phyloP scores from a whole-genome alignment of 441 rosid genomes.

The Pelargonium myrrhifolium region DNA sequence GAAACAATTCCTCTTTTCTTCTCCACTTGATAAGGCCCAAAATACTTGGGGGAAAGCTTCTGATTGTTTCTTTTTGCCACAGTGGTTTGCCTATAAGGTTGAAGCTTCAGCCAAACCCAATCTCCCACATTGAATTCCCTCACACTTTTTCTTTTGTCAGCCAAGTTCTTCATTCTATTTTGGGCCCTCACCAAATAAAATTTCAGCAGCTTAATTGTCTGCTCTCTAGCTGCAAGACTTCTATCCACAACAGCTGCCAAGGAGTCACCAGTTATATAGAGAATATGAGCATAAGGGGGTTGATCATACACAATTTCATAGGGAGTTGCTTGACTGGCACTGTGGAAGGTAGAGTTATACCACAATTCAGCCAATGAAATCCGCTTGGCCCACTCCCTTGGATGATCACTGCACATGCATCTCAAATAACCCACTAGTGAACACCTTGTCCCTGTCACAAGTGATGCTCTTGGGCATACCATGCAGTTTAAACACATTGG shows the following conservation, averaged over 20 bases:
- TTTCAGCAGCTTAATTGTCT: no score
- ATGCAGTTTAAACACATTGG: not conserved
- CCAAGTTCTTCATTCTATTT: not conserved
- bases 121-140: not conserved
- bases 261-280: no score
- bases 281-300: no score
- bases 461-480: conserved; percentile 4
- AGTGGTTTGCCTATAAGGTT: not conserved
- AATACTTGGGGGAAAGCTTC: not conserved
- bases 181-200: not conserved
- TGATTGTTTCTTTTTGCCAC: not conserved
- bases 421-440: not conserved
- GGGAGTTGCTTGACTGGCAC: no score
- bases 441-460: not conserved
- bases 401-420: no score
- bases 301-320: no score
- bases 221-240: no score
- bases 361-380: no score
- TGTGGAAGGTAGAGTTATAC: no score
- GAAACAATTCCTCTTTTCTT: not conserved
- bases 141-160: not conserved
- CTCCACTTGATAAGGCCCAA: not conserved
- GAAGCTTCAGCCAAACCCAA: not conserved
- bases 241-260: no score
- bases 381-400: no score